phyloP scores from a whole-genome alignment of 1,284 basidiomycete genomes.

The Pisolithus thermaeus region DNA sequence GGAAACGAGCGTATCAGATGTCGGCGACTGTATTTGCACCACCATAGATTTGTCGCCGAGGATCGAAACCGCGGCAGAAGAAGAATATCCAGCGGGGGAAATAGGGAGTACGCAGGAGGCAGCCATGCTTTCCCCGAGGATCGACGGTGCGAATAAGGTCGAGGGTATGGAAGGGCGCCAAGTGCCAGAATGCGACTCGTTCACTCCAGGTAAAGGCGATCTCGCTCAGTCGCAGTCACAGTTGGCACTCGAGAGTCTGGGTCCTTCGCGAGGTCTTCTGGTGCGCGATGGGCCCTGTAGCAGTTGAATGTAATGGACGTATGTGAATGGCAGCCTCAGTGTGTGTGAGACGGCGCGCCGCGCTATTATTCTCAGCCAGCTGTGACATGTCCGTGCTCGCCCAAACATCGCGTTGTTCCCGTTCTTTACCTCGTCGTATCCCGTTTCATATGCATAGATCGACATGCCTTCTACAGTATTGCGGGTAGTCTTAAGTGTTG shows the following conservation, averaged over 20 bases:
- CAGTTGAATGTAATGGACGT: too few relatives aligned
- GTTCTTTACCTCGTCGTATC: neutral
- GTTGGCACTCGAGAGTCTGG: too few relatives aligned
- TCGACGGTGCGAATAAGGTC: too few relatives aligned
- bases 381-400: slow-evolving; percentile 2
- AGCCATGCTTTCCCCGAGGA: slow-evolving; percentile 28
- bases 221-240: too few relatives aligned
- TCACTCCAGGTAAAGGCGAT: too few relatives aligned
- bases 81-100: slow-evolving; percentile 39
- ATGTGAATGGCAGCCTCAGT: too few relatives aligned
- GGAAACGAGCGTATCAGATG: slow-evolving; percentile 16
- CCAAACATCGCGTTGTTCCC: neutral
- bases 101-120: slow-evolving; percentile 39
- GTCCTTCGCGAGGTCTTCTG: too few relatives aligned
- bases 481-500: slow-evolving; percentile 11
- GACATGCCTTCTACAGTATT: slow-evolving; percentile 5
- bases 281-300: too few relatives aligned
- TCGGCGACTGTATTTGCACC: slow-evolving; percentile 25
- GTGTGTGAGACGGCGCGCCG: too few relatives aligned
- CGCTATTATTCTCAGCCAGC: neutral
- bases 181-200: too few relatives aligned
- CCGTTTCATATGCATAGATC: neutral
- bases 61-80: slow-evolving; percentile 15
- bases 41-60: slow-evolving; percentile 19
- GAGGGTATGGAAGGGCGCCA: too few relatives aligned